phyloP scores from a whole-genome alignment of 2,329 filamentous ascomycete genomes.

The Ambrosiella beaveri region DNA sequence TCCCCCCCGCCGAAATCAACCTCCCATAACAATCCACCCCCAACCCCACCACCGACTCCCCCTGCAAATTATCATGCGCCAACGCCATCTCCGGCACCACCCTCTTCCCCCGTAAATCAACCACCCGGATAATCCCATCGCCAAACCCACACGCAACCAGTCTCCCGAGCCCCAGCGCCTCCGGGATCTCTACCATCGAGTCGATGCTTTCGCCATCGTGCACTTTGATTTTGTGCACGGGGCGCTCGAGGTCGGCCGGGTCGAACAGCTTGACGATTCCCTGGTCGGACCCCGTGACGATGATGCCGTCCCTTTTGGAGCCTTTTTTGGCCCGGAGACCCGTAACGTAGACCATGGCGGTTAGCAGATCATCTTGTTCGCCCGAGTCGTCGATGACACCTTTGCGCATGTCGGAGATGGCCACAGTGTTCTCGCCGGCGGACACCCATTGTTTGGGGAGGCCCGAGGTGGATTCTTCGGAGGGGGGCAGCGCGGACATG shows the following conservation, averaged over 20 bases:
- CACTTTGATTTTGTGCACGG: conserved; percentile 12
- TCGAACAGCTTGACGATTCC: conserved; percentile 90
- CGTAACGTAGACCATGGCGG: conserved; percentile 63
- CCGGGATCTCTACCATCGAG: conserved; percentile 9
- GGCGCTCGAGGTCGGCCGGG: conserved; percentile 65
- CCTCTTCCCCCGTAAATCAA: conserved; percentile 38
- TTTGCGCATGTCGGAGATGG: conserved; percentile 72
- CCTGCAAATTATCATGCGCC: conserved; percentile 72
- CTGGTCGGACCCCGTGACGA: conserved; percentile 58
- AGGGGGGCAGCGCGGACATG: conserved; percentile 65
- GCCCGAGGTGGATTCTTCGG: conserved; percentile 65
- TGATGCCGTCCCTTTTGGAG: conserved; percentile 47
- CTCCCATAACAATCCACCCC: conserved; percentile 72
- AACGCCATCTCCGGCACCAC: conserved; percentile 44
- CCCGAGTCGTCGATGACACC: conserved; percentile 80
- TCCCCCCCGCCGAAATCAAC: conserved; percentile 78
- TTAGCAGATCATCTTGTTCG: conserved; percentile 83
- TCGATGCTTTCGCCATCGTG: conserved; percentile 53
- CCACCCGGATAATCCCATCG: conserved; percentile 62
- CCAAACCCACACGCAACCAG: conserved; percentile 67
- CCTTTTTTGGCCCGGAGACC: conserved; percentile 53
- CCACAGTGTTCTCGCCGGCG: conserved; percentile 78
- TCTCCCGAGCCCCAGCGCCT: conserved; percentile 38
- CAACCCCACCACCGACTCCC: conserved; percentile 48
- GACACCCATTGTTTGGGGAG: conserved; percentile 91